Evolutionary conservation across 371 early-diverging fungal species (phyloP).

Genomic region (Mucor irregularis): DNA sequence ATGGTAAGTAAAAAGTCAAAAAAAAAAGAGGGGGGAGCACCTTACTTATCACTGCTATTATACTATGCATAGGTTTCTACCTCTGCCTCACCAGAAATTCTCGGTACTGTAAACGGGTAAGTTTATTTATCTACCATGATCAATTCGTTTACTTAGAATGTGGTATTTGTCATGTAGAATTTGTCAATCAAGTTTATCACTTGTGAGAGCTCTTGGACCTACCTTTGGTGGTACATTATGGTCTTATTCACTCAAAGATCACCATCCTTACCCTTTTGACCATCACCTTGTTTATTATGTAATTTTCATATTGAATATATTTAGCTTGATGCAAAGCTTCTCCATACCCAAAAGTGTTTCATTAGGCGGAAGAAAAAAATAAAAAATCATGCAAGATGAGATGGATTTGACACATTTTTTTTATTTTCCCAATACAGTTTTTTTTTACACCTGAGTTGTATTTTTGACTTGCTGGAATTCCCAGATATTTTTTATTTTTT

Average conservation of each 20-base stretch:
- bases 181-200: slow-evolving; percentile 60
- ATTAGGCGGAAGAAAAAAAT: slow-evolving; percentile 13
- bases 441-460: no score
- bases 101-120: slow-evolving; percentile 73
- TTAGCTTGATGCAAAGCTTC: slow-evolving; percentile 41
- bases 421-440: no score
- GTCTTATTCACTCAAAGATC: slow-evolving; percentile 60
- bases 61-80: slow-evolving; percentile 53
- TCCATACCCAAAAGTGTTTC: slow-evolving; percentile 33
- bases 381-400: neutral
- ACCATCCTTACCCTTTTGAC: slow-evolving; percentile 64
- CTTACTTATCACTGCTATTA: neutral
- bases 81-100: slow-evolving; percentile 52
- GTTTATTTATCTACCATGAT: neutral
- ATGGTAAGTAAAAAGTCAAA: slow-evolving; percentile 35
- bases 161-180: no score
- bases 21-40: neutral
- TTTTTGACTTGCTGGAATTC: no score
- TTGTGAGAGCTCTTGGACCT: slow-evolving; percentile 66
- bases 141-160: no score
- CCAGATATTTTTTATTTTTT: neutral
- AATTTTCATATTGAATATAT: slow-evolving; percentile 34
- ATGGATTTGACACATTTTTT: neutral
- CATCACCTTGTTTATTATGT: slow-evolving; percentile 61
- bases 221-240: slow-evolving; percentile 66